A percentile compares a stretch with the other conserved stretches of the same genome.
Conservation (phyloP, 495 filamentous ascomycete genomes). For the Penicillium parvum region DNA sequence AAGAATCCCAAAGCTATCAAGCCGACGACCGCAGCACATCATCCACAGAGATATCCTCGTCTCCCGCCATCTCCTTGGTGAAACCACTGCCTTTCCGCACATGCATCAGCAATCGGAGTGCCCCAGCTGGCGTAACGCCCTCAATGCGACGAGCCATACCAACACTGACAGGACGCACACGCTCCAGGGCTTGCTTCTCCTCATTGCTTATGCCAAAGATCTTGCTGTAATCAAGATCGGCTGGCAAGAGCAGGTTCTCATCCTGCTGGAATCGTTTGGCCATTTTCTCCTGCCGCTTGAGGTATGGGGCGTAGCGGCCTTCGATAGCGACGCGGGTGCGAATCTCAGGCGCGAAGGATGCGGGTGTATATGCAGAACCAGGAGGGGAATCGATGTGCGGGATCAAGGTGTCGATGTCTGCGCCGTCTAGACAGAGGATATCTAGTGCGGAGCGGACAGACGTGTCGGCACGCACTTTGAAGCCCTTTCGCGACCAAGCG, state of each 20-base stretch:
- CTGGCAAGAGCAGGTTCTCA: conserved; percentile 67
- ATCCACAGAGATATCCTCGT: conserved; percentile 11
- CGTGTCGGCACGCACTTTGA: conserved; percentile 58
- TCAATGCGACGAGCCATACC: conserved; percentile 88
- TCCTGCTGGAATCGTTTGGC: conserved; percentile 66
- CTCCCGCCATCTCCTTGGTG: conserved; percentile 6
- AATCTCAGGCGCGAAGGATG: conserved; percentile 52
- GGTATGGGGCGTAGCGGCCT: conserved; percentile 78
- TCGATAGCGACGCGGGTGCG: conserved; percentile 70
- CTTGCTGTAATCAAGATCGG: conserved; percentile 69
- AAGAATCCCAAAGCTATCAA: conserved; percentile 7
- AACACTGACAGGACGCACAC: conserved; percentile 70
- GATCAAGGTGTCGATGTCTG: conserved; percentile 52
- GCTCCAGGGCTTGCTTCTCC: conserved; percentile 65
- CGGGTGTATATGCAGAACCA: conserved; percentile 36
- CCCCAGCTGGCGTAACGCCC: conserved; percentile 58
- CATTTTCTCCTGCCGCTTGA: conserved; percentile 60
- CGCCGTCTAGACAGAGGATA: conserved; percentile 59
- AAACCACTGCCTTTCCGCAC: conserved; percentile 28
- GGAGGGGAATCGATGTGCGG: conserved; percentile 44
- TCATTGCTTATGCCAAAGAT: conserved; percentile 72
- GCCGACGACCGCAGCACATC: conserved; percentile 16
- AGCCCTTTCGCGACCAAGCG: conserved; percentile 66
- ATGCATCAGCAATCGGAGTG: conserved; percentile 43
- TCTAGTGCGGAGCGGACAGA: conserved; percentile 66